phyloP scores from a whole-genome alignment of 495 filamentous ascomycete genomes.

The Gamarada debralockiae region DNA sequence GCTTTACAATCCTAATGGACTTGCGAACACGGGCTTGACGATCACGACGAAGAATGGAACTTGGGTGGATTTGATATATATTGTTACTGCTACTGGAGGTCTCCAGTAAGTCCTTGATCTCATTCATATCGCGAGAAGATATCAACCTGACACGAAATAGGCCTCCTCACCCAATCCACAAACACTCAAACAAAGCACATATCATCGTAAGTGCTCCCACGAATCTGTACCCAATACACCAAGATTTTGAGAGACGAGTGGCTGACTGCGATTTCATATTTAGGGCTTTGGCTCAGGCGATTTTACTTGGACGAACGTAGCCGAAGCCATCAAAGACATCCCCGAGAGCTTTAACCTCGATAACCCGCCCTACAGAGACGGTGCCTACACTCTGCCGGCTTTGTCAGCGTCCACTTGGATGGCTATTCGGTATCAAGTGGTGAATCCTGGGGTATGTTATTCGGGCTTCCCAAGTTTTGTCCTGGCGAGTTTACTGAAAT shows the following conservation, averaged over 20 bases:
- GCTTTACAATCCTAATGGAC: constrained; percentile 39
- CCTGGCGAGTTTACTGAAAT: not conserved
- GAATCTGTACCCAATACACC: not conserved
- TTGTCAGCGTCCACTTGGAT: constrained; percentile 41
- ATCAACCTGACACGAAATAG: no score
- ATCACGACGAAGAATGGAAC: constrained; percentile 43
- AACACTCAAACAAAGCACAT: constrained; percentile 58
- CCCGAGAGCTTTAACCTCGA: constrained; percentile 52
- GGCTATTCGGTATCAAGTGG: constrained; percentile 52
- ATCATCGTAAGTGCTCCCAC: constrained; percentile 31
- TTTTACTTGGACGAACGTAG: constrained; percentile 48
- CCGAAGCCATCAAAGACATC: constrained; percentile 42
- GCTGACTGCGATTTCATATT: not conserved
- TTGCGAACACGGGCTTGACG: constrained; percentile 32
- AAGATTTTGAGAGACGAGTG: not conserved
- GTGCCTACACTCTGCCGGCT: constrained; percentile 36
- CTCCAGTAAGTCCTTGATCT: no score
- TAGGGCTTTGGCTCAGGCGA: constrained; percentile 40
- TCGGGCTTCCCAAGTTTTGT: not conserved
- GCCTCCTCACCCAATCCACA: constrained; percentile 56
- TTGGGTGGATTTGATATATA: constrained; percentile 56
- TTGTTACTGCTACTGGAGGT: constrained; percentile 24
- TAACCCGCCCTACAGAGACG: constrained; percentile 49
- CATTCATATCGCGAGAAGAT: no score
- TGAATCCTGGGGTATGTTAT: constrained; percentile 42